These are phyloP conservation scores for Mimosa pudica DNA, from an alignment of 306 rosid species.

Conservation along the genomic window DNA sequence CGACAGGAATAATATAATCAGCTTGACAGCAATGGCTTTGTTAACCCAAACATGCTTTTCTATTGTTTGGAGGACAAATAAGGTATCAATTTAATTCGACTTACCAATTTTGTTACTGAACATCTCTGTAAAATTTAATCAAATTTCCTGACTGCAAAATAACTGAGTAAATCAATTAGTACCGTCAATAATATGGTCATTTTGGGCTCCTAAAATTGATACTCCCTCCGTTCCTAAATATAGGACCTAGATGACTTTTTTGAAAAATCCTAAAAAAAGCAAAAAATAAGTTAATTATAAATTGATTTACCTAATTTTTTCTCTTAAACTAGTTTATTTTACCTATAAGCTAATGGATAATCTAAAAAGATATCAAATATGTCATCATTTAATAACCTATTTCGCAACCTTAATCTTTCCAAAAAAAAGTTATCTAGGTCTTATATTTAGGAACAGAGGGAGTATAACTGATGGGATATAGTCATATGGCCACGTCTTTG, in stretches of 20 bases:
- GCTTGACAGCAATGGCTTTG: neutral
- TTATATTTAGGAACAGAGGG: no score
- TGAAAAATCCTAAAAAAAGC: no score
- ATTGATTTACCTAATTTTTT: no score
- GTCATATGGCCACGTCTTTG: neutral
- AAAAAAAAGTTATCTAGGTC: no score
- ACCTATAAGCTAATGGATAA: no score
- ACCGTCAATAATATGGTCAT: neutral
- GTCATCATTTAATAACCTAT: no score
- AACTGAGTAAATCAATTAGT: neutral
- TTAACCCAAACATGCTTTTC: neutral
- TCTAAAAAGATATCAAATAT: no score
- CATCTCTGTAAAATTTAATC: neutral
- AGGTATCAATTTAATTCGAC: neutral
- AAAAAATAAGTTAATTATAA: no score
- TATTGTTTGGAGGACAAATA: neutral
- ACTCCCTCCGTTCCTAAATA: no score
- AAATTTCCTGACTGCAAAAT: neutral
- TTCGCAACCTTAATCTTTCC: no score
- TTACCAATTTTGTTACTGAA: neutral
- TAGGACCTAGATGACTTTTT: no score
- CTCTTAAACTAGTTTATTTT: no score
- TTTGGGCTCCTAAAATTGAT: neutral
- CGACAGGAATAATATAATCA: neutral
- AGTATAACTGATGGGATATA: neutral